Conservation (phyloP, 2,329 filamentous ascomycete genomes). For the Nectriaceae sp. region DNA sequence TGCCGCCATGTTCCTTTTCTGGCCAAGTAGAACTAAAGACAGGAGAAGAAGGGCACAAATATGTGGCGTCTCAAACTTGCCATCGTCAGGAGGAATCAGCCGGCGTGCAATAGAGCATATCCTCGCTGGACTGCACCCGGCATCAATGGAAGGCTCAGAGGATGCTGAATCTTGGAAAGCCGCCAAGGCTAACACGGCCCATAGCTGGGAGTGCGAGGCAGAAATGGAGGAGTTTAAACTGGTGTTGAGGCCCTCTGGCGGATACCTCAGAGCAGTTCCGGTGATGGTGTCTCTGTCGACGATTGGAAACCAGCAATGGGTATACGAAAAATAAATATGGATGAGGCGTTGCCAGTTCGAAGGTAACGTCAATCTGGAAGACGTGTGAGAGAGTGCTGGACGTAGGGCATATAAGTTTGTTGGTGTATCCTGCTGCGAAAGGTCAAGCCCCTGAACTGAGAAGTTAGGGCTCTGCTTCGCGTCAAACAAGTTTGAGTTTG, state of each 20-base stretch:
- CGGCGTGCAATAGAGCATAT: conserved; percentile 53
- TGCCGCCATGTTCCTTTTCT: conserved; percentile 56
- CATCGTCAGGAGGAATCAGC: conserved; percentile 52
- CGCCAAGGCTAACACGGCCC: conserved; percentile 60
- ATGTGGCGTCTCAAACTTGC: conserved; percentile 44
- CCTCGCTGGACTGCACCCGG: conserved; percentile 24
- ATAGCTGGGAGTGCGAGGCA: conserved; percentile 54
- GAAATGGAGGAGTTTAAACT: conserved; percentile 34
- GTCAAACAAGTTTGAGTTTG: conserved; percentile 18
- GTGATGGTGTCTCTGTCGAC: conserved; percentile 66
- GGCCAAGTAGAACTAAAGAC: conserved; percentile 63
- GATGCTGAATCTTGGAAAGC: conserved; percentile 51
- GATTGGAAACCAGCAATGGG: conserved; percentile 76
- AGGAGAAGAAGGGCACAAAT: conserved; percentile 52
- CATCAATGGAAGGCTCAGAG: conserved; percentile 5
- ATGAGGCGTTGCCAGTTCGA: conserved; percentile 61
- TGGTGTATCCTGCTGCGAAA: conserved; percentile 11
- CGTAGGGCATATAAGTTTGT: conserved; percentile 7
- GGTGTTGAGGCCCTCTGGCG: conserved; percentile 33
- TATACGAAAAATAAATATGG: conserved; percentile 75
- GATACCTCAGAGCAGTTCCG: conserved; percentile 46
- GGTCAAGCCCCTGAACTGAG: conserved; percentile 14
- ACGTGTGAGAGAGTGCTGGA: conserved; percentile 2
- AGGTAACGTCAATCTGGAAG: conserved; percentile 43
- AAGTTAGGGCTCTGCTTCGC: conserved; percentile 21